Percentiles rank a stretch among this genome's conserved stretches.
Conservation (phyloP, 164 flowering plant genomes). For the Liriodendron chinense region DNA sequence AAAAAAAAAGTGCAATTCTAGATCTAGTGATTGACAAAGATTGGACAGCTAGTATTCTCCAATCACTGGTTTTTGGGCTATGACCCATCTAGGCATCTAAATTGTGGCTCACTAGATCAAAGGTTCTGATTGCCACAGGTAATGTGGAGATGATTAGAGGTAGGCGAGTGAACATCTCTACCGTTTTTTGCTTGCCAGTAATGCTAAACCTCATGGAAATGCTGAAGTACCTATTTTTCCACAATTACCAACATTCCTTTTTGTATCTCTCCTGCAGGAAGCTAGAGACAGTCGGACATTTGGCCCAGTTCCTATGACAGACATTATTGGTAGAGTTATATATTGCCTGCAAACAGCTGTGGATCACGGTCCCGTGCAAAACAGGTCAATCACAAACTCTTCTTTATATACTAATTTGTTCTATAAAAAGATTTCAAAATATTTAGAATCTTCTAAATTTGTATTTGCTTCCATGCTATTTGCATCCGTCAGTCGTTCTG, state of each 20-base stretch:
- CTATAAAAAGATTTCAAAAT: not conserved
- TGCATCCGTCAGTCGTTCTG: slow-evolving; percentile 39
- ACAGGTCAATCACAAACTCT: slow-evolving; percentile 47
- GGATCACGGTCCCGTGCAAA: slow-evolving; percentile 92
- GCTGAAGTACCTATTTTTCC: not conserved
- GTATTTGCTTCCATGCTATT: not conserved
- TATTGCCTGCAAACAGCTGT: slow-evolving; percentile 74
- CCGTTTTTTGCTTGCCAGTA: too few species aligned
- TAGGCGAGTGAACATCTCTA: too few species aligned
- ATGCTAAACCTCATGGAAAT: too few species aligned
- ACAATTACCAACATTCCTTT: not conserved
- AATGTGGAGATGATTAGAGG: too few species aligned
- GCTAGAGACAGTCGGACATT: slow-evolving; percentile 86
- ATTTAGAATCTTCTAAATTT: not conserved
- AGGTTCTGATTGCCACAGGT: too few species aligned
- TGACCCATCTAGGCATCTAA: too few species aligned
- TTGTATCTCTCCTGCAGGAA: slow-evolving; percentile 48
- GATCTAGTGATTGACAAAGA: too few species aligned
- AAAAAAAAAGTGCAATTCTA: too few species aligned
- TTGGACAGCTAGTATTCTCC: too few species aligned
- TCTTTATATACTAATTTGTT: not conserved
- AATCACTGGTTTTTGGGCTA: too few species aligned
- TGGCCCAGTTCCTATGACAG: slow-evolving; percentile 78
- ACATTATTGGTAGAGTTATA: slow-evolving; percentile 82
- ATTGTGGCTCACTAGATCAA: too few species aligned